Percentiles rank a stretch among this genome's conserved stretches.
Evolutionary conservation across 768 basidiomycete species (phyloP).

Genomic region (Mycena haematopus): DNA sequence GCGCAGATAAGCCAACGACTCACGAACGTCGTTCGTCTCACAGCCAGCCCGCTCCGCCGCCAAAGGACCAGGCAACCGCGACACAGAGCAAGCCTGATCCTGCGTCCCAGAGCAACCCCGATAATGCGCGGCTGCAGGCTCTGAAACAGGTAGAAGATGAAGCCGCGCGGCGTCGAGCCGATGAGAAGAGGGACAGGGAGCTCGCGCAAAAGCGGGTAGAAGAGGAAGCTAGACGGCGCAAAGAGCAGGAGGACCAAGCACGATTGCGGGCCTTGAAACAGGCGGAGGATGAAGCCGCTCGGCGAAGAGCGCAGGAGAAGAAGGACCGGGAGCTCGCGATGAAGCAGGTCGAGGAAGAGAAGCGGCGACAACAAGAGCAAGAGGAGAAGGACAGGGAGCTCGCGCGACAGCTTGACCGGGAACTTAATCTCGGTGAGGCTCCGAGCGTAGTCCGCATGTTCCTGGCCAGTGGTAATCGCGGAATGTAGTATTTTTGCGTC

Average conservation of each 20-base stretch:
- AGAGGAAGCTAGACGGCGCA: neutral
- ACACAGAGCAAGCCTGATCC: conserved; percentile 35
- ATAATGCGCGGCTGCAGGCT: conserved; percentile 41
- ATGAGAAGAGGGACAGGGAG: conserved; percentile 37
- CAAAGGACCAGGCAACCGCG: conserved; percentile 31
- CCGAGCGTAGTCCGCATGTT: too few relatives aligned
- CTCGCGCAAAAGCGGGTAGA: conserved; percentile 25
- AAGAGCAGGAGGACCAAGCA: conserved; percentile 35
- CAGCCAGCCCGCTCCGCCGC: conserved; percentile 12
- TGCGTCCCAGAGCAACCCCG: conserved; percentile 26
- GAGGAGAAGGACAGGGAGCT: conserved; percentile 40
- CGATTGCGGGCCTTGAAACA: conserved; percentile 41
- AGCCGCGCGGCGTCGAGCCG: conserved; percentile 33
- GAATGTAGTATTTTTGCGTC: neutral
- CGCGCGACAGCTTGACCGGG: conserved; percentile 54
- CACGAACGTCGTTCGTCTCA: too few relatives aligned
- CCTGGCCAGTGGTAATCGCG: conserved; percentile 32
- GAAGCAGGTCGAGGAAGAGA: conserved; percentile 43
- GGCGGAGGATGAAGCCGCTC: conserved; percentile 47
- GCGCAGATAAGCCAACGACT: conserved; percentile 29
- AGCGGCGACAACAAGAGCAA: conserved; percentile 28
- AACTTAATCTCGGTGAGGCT: conserved; percentile 48
- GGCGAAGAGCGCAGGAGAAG: conserved; percentile 35
- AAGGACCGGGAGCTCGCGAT: conserved; percentile 39
- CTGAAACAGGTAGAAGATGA: conserved; percentile 48